phyloP scores from a whole-genome alignment of 2,329 filamentous ascomycete genomes.

The Trichoderma sp. region DNA sequence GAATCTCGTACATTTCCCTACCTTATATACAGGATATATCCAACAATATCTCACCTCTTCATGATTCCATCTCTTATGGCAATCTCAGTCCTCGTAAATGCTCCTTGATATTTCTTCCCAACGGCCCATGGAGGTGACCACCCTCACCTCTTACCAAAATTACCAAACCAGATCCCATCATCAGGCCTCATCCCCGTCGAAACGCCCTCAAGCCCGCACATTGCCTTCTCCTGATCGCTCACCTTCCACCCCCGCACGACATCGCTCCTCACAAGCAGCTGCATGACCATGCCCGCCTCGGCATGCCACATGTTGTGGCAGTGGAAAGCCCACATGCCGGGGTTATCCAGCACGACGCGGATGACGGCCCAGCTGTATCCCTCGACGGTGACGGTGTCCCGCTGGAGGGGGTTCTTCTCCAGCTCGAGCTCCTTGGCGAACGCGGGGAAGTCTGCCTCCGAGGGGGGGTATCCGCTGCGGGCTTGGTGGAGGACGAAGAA shows the following conservation, averaged over 20 bases:
- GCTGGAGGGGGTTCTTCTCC: conserved; percentile 40
- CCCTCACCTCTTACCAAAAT: conserved; percentile 29
- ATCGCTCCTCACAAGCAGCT: conserved; percentile 48
- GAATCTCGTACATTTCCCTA: background rate
- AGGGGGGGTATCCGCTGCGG: conserved; percentile 42
- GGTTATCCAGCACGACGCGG: conserved; percentile 58
- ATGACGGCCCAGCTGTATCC: conserved; percentile 59
- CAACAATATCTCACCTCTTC: background rate
- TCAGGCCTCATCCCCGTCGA: conserved; percentile 40
- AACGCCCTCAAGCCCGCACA: conserved; percentile 40
- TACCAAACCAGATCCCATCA: conserved; percentile 45
- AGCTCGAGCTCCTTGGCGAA: conserved; percentile 36
- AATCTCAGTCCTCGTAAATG: background rate
- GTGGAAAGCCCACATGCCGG: conserved; percentile 61
- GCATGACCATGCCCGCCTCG: conserved; percentile 62
- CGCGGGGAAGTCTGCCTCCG: conserved; percentile 31
- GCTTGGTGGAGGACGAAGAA: conserved; percentile 52
- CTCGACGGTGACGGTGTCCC: conserved; percentile 54
- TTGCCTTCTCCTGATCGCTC: conserved; percentile 31
- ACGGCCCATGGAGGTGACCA: too few species aligned
- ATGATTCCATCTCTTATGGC: background rate
- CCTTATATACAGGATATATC: conserved; percentile 1
- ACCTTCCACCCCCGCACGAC: conserved; percentile 37
- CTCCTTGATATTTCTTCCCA: background rate
- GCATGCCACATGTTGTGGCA: conserved; percentile 63